A percentile compares a stretch with the other conserved stretches of the same genome.
phyloP scores from a whole-genome alignment of 2,329 filamentous ascomycete species.

The Fusarium chlamydosporum region DNA sequence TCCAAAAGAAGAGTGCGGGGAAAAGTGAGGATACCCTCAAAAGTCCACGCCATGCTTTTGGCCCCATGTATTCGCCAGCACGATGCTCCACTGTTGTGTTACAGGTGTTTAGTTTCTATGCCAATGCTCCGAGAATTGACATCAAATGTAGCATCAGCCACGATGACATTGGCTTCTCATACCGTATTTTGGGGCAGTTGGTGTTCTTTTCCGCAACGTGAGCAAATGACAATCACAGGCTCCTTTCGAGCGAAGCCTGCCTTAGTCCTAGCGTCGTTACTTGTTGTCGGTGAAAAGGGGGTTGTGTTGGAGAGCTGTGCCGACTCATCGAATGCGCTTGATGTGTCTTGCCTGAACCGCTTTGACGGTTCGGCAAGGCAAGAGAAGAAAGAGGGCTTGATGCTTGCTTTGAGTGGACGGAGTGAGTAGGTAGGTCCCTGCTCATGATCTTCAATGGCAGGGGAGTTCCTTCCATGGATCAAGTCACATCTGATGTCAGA shows the following conservation, averaged over 20 bases:
- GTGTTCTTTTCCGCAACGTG: constrained; percentile 8
- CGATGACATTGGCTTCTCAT: constrained; percentile 13
- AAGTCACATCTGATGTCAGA: constrained; percentile 8
- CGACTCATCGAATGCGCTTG: constrained; percentile 22
- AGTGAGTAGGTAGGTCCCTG: too few relatives aligned
- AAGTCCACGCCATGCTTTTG: constrained; percentile 18
- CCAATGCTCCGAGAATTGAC: constrained; percentile 10
- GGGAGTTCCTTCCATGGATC: constrained; percentile 5
- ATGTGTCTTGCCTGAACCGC: constrained; percentile 5
- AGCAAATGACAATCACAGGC: constrained; percentile 26
- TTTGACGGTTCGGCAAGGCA: constrained; percentile 20
- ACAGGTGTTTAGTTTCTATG: constrained; percentile 4
- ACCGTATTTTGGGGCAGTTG: constrained; percentile 37
- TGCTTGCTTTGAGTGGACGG: constrained; percentile 21
- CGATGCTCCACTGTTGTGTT: constrained; percentile 26
- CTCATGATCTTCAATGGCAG: not conserved
- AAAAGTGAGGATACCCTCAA: constrained; percentile 32
- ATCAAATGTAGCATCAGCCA: constrained; percentile 7
- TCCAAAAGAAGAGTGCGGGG: constrained; percentile 38
- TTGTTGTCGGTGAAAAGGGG: constrained; percentile 49
- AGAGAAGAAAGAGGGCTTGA: constrained; percentile 19
- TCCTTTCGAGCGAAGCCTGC: constrained; percentile 51
- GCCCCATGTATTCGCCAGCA: constrained; percentile 8
- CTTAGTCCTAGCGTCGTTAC: constrained; percentile 32
- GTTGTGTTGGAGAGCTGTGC: constrained; percentile 37